phyloP scores from a whole-genome alignment of 805 yeast genomes.

The Pichia manshurica region DNA sequence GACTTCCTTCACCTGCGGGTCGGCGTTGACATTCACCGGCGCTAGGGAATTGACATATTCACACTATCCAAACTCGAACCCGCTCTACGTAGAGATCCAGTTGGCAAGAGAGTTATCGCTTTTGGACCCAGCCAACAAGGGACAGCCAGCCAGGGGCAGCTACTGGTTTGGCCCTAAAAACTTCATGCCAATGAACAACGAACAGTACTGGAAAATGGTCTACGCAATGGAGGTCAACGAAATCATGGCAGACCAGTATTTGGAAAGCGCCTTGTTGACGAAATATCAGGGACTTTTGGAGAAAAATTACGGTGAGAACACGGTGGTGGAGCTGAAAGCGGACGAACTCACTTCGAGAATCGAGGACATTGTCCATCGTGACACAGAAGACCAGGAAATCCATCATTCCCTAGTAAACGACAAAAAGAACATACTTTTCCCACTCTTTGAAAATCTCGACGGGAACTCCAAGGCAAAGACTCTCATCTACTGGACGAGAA shows the following conservation, averaged over 20 bases:
- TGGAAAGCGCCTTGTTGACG: constrained; percentile 14
- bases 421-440: constrained; percentile 1
- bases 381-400: neutral
- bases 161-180: constrained; percentile 48
- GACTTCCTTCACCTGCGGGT: constrained; percentile 18
- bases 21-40: constrained; percentile 13
- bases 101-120: constrained; percentile 20
- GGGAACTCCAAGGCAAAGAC: constrained; percentile 3
- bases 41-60: constrained; percentile 16
- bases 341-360: constrained; percentile 12
- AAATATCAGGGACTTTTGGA: constrained; percentile 8
- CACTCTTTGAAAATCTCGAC: constrained; percentile 1
- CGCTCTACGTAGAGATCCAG: constrained; percentile 25
- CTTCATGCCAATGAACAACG: constrained; percentile 40
- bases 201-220: constrained; percentile 24
- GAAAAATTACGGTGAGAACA: constrained; percentile 3
- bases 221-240: constrained; percentile 17
- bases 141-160: constrained; percentile 28
- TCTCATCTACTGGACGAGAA: constrained; percentile 13
- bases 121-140: constrained; percentile 31
- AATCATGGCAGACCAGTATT: constrained; percentile 18
- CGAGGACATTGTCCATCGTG: constrained; percentile 10
- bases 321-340: constrained; percentile 1
- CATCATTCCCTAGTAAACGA: constrained; percentile 1
- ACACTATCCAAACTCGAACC: constrained; percentile 19